Percentiles rank a stretch among this genome's conserved stretches.
phyloP scores from a whole-genome alignment of 352 stramenopile genomes.

The Ophiocytium majus region DNA sequence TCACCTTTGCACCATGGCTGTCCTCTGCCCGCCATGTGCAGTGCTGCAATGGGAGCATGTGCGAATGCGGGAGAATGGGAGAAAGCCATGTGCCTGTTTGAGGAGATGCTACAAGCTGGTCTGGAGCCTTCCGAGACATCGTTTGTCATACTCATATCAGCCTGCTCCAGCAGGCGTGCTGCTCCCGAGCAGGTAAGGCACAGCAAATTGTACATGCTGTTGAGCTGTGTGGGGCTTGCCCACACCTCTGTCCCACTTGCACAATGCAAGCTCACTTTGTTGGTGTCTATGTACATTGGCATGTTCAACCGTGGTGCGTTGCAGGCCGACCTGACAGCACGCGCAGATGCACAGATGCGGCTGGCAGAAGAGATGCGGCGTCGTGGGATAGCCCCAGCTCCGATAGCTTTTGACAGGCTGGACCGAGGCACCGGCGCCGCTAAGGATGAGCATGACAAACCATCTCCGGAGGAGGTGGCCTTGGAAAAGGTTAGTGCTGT shows the following conservation, averaged over 20 bases:
- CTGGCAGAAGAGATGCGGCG: not conserved
- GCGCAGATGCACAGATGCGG: not conserved
- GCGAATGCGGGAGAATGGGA: not conserved
- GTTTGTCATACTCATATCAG: conserved; percentile 15
- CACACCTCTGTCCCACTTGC: too few relatives aligned
- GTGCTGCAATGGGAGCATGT: conserved; percentile 17
- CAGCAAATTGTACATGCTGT: too few relatives aligned
- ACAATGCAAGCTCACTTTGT: too few relatives aligned
- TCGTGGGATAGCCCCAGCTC: not conserved
- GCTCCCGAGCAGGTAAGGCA: not conserved
- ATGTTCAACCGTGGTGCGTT: too few relatives aligned
- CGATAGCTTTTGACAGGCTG: not conserved
- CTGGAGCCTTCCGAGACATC: conserved; percentile 3
- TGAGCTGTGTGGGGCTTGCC: too few relatives aligned
- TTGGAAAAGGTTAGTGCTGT: not conserved
- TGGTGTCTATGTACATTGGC: too few relatives aligned
- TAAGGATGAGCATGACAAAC: not conserved
- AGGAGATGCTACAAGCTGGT: not conserved
- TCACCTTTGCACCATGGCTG: not conserved
- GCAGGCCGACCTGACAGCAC: not conserved
- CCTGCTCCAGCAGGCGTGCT: not conserved
- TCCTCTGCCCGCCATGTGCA: not conserved
- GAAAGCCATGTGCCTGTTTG: not conserved
- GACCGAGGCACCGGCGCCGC: not conserved
- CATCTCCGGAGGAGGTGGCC: not conserved